phyloP scores from a whole-genome alignment of 2,329 filamentous ascomycete species.

The Cytospora piceicola region DNA sequence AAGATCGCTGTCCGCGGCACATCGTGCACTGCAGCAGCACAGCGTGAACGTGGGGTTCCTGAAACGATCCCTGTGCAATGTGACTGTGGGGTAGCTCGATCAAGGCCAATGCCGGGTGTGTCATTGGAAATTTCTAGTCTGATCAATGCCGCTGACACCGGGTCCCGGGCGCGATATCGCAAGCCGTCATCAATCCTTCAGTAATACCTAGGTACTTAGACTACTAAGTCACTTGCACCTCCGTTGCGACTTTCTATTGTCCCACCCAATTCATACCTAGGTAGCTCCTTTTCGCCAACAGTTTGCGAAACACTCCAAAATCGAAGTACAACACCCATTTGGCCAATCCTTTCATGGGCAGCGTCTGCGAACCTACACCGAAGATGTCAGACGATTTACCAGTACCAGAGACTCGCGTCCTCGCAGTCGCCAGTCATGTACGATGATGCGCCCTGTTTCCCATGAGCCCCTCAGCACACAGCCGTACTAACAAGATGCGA shows the following conservation, averaged over 20 bases:
- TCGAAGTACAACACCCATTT: background rate
- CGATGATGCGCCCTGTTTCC: conserved; percentile 41
- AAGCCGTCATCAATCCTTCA: background rate
- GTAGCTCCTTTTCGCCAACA: background rate
- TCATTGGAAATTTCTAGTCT: conserved; percentile 24
- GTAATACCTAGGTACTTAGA: background rate
- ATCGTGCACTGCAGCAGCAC: conserved; percentile 5
- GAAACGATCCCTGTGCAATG: background rate
- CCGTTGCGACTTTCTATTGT: background rate
- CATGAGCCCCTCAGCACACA: conserved; percentile 32
- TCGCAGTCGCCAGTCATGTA: conserved; percentile 96
- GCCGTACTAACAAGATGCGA: conserved; percentile 29
- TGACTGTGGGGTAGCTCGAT: conserved; percentile 8
- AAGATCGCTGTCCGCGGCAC: conserved; percentile 15
- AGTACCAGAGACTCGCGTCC: conserved; percentile 67
- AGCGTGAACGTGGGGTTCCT: conserved; percentile 29
- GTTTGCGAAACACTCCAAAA: background rate
- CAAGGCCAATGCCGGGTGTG: conserved; percentile 16
- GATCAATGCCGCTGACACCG: conserved; percentile 16
- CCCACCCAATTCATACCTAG: too few species aligned
- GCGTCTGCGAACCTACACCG: conserved; percentile 13
- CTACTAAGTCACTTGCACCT: background rate
- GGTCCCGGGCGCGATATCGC: conserved; percentile 8
- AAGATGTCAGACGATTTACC: conserved; percentile 46
- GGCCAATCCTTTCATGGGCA: conserved; percentile 4